Evolutionary conservation across 2,329 filamentous ascomycete species (phyloP), one percentile per base, ranked within the genome.

Genomic region (Madurella mycetomatis): DNA sequence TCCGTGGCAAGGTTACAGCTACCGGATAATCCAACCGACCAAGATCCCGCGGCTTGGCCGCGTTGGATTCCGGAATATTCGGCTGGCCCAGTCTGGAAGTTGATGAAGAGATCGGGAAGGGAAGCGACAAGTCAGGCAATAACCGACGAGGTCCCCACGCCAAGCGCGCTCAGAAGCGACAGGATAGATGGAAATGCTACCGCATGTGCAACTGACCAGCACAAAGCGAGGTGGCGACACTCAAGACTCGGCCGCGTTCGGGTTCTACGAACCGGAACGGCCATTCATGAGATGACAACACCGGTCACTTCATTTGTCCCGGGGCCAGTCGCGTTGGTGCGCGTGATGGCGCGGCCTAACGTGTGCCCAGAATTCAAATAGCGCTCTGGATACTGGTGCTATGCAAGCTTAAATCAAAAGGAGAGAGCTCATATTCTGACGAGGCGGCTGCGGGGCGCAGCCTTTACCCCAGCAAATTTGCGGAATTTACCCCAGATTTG

Each of bases 401-500:
- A 47, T 43, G 50, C 50, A 53, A 12, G 16, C 18, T 9, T 34
- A 43, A 43, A 47, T 52, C 43, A 54, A 54, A 43, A 45, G 19
- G n/a, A 13, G 30, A 19, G 37, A 15, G 19, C 34, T 4, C 19
- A 47, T 51, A 53, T 54, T n/a, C n/a, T 45, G 47, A 45, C 43
- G 47, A 43, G 47, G 42, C 46, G n/a, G 44, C 43, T 51, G 41
- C 46, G 52, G 52, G 49, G 48, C 47, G 40, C 42, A 39, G 39
- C 53, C 43, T 56, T 61, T 61, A 56, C 53, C 57, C 53, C 40
- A 44, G 37, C 41, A 31, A 47, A 55, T 47, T 47, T 54, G 53
- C 51, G 34, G 51, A 48, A 60, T 61, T 64, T 65, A 64, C 63
- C 62, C 63, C 61, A 59, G 63, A 62, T 62, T 63, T 63, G 41